Evolutionary conservation across 805 yeast genomes (phyloP).

Genomic region (Lipomyces yamadae): DNA sequence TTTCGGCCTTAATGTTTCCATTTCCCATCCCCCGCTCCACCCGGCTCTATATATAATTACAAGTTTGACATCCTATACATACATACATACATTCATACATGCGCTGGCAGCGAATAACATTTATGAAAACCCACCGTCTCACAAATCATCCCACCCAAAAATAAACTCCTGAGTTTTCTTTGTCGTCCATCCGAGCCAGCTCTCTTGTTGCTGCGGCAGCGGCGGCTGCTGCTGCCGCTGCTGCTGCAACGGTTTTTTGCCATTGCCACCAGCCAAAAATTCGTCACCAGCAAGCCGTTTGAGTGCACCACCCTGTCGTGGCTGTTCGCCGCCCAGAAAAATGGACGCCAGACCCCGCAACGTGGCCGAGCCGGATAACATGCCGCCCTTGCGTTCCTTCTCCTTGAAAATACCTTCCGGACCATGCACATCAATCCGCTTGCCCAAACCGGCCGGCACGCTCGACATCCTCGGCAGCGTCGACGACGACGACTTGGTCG

Average conservation of each 20-base stretch:
- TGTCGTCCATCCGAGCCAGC: conserved; percentile 45
- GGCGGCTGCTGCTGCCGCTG: conserved; percentile 10
- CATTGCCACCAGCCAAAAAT: neutral
- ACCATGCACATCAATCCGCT: conserved; percentile 32
- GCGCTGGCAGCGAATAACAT: neutral
- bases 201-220: conserved; percentile 14
- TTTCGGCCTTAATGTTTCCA: no score
- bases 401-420: conserved; percentile 42
- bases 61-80: neutral
- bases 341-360: conserved; percentile 29
- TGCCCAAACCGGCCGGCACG: conserved; percentile 31
- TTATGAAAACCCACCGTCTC: neutral
- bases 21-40: no score
- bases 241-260: conserved; percentile 8
- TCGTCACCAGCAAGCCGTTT: neutral
- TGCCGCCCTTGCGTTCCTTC: conserved; percentile 28
- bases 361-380: conserved; percentile 23
- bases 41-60: neutral
- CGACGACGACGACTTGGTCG: neutral
- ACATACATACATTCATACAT: no score
- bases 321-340: conserved; percentile 23
- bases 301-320: neutral
- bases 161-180: conserved; percentile 53
- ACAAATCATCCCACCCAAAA: conserved; percentile 61
- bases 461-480: conserved; percentile 31